Evolutionary conservation across 176 grass and related monocot species (phyloP).

Genomic region (Chloris gayana): DNA sequence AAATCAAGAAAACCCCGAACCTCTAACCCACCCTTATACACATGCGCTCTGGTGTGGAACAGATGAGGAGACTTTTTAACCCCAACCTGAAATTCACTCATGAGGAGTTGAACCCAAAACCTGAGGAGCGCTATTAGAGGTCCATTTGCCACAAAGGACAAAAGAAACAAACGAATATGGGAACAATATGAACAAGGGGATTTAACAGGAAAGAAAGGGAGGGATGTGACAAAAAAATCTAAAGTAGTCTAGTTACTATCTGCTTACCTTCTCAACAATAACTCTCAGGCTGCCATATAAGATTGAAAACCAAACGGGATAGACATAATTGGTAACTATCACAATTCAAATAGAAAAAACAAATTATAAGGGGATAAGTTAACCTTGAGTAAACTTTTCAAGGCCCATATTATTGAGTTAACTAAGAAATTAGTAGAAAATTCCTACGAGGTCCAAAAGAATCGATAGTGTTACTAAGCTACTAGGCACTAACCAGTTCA

Average conservation of each 20-base stretch:
- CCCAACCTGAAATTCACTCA: too few relatives aligned
- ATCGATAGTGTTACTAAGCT: too few relatives aligned
- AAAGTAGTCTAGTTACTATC: neutral
- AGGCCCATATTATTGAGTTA: slow-evolving; percentile 4
- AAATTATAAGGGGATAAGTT: neutral
- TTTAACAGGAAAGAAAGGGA: neutral
- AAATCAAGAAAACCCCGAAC: too few relatives aligned
- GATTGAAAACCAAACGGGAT: neutral
- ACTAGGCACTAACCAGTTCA: too few relatives aligned
- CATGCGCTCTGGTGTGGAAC: too few relatives aligned
- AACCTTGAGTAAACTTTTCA: neutral
- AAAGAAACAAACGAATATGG: neutral
- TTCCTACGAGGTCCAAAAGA: neutral
- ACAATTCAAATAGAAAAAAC: neutral
- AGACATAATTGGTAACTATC: neutral
- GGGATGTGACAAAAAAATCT: neutral
- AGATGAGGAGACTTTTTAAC: too few relatives aligned
- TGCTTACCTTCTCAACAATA: neutral
- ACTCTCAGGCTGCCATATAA: neutral
- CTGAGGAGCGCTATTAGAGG: too few relatives aligned
- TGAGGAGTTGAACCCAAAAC: too few relatives aligned
- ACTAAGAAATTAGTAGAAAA: neutral
- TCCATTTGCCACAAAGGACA: neutral
- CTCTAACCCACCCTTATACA: too few relatives aligned
- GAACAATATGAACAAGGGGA: neutral